Conservation (phyloP, 192 early-diverging fungal species). For the Backusella circina region DNA sequence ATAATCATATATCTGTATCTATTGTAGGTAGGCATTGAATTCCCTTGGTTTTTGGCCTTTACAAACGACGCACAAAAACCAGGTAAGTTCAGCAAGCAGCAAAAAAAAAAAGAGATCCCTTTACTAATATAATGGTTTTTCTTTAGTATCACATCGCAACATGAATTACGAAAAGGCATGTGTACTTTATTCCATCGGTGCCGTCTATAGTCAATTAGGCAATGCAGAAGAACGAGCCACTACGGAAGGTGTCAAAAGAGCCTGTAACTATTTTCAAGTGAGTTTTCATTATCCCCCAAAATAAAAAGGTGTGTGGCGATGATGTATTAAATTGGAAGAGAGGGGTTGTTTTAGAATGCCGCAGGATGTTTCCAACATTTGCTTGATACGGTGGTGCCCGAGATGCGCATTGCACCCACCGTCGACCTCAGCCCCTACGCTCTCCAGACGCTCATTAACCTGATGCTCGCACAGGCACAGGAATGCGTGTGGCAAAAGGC, state of each 20-base stretch:
- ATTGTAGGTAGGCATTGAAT: slow-evolving; percentile 58
- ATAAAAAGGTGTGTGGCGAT: too few species aligned
- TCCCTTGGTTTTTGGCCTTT: slow-evolving; percentile 69
- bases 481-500: slow-evolving; percentile 92
- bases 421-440: slow-evolving; percentile 67
- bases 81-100: slow-evolving; percentile 27
- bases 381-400: slow-evolving; percentile 53
- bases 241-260: slow-evolving; percentile 73
- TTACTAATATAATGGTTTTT: too few species aligned
- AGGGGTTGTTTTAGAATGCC: slow-evolving; percentile 48
- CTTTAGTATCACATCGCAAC: slow-evolving; percentile 61
- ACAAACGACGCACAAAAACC: slow-evolving; percentile 50
- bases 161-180: slow-evolving; percentile 84
- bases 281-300: neutral
- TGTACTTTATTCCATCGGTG: slow-evolving; percentile 82
- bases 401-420: slow-evolving; percentile 61
- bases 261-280: slow-evolving; percentile 79
- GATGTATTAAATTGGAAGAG: neutral
- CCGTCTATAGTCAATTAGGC: slow-evolving; percentile 81
- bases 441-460: slow-evolving; percentile 61
- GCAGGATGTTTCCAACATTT: slow-evolving; percentile 75
- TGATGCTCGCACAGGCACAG: slow-evolving; percentile 94
- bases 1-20: too few species aligned
- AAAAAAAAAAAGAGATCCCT: neutral
- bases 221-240: slow-evolving; percentile 62